Percentiles rank a stretch among this genome's conserved stretches.
phyloP scores from a whole-genome alignment of 202 grass and related monocot genomes.

The Carex sylvatica region DNA sequence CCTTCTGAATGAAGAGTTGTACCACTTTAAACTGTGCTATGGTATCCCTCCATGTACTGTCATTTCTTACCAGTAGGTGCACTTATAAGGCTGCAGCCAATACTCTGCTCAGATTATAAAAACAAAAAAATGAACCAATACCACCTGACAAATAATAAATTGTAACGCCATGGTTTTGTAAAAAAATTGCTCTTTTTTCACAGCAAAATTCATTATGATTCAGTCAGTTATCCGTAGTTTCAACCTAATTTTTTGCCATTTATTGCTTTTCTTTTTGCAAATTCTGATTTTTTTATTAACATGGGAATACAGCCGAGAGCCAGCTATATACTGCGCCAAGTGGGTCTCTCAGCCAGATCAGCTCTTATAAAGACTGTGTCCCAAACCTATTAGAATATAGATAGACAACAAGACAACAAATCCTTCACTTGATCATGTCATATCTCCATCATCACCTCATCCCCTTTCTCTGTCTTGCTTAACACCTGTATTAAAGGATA shows the following conservation, averaged over 20 bases:
- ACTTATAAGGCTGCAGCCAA: neutral
- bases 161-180: neutral
- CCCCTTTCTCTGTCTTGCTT: neutral
- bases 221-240: neutral
- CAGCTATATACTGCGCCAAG: conserved; percentile 29
- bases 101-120: neutral
- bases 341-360: conserved; percentile 47
- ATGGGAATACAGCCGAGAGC: conserved; percentile 48
- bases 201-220: neutral
- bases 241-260: neutral
- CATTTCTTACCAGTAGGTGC: neutral
- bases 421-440: conserved; percentile 19
- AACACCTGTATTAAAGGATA: neutral
- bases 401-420: conserved; percentile 18
- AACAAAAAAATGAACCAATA: neutral
- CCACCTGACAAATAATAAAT: neutral
- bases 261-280: neutral
- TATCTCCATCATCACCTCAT: conserved; percentile 6
- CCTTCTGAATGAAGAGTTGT: too few species aligned
- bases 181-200: neutral
- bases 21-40: too few species aligned
- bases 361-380: conserved; percentile 22
- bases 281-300: neutral
- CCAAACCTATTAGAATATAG: neutral
- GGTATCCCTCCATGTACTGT: too few species aligned